Base-by-base conservation (phyloP, 1,284 basidiomycete species). In the Ganoderma lucidum region DNA sequence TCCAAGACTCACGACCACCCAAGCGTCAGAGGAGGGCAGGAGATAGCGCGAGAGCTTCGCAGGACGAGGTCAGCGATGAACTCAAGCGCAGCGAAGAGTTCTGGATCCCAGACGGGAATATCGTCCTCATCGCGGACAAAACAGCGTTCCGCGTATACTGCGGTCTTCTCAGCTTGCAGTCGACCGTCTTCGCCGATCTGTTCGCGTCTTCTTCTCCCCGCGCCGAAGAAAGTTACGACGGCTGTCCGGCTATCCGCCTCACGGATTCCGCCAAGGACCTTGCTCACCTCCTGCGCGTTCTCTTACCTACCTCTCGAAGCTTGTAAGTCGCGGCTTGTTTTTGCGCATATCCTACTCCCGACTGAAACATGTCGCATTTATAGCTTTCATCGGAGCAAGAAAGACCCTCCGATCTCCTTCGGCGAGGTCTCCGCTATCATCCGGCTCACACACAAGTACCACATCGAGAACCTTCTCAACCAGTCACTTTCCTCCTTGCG, bases 51-150 rank as follows among this genome's bases (percentile, higher is more conserved):
- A 10, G 19, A n/a, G 17, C 3, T 4, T 39, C n/a, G 6, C 48
- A 51, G 48, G 45, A 48, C 23, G 35, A 3, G 2, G n/a, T 23
- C n/a, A 19, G 23, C 17, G 8, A 5, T 12, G 15, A 6, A 14
- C 35, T 59, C 35, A 59, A 23, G 17, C 60, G 15, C n/a, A 42
- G 41, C 19, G 41, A 88, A 1, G 88, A 90, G 66, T 84, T 91
- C 73, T 93, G 89, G 89, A 91, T 93, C 76, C 74, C 80, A 0
- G 92, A 93, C 73, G 91, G 91, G 5, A 93, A 92, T 74, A 81
- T 92, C 44, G 80, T 92, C 62, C 83, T 93, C 67, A 77, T 90
- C 55, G 83, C 88, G 2, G 84, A 83, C 0, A 78, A 79, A 8
- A 83, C 83, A 9, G 86, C 84, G 0, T 93, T 93, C 83, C 91